These are phyloP conservation scores for Phallus indusiatus DNA, from an alignment of 768 basidiomycete genomes.

Conservation along the genomic window DNA sequence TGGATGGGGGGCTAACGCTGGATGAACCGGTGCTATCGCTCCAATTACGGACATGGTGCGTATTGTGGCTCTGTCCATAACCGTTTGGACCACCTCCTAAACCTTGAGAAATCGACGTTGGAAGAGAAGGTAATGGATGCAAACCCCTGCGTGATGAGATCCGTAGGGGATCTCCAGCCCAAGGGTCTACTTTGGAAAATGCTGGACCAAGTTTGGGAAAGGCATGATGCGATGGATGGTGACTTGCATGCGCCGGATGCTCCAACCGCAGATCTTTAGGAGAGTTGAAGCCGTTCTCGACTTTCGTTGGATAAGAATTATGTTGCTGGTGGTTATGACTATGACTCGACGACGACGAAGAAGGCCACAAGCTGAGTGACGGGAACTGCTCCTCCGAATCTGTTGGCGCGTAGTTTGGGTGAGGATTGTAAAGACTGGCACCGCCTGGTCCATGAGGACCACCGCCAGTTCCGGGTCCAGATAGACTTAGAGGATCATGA, in stretches of 20 bases:
- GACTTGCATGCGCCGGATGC: neutral
- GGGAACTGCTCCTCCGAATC: neutral
- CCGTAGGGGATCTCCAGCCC: neutral
- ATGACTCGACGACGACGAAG: neutral
- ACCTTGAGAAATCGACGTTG: neutral
- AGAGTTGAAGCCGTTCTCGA: neutral
- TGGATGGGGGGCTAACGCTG: constrained; percentile 3
- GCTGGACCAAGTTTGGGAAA: neutral
- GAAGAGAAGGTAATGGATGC: neutral
- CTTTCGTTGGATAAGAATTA: neutral
- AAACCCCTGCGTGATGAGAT: neutral
- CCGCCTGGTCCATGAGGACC: neutral
- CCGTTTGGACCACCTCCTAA: neutral
- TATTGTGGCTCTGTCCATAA: neutral
- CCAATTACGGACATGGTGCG: neutral
- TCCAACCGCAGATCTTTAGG: neutral
- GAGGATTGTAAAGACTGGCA: neutral
- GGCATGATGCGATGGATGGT: neutral
- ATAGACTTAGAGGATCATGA: neutral
- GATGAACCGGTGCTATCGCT: constrained; percentile 1
- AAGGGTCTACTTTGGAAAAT: neutral
- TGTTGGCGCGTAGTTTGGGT: neutral
- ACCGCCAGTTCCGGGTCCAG: neutral
- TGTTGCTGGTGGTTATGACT: neutral
- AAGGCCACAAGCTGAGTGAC: neutral